Base-by-base conservation (phyloP, 208 protist genomes). In the Leptomonas pyrrhocoris region DNA sequence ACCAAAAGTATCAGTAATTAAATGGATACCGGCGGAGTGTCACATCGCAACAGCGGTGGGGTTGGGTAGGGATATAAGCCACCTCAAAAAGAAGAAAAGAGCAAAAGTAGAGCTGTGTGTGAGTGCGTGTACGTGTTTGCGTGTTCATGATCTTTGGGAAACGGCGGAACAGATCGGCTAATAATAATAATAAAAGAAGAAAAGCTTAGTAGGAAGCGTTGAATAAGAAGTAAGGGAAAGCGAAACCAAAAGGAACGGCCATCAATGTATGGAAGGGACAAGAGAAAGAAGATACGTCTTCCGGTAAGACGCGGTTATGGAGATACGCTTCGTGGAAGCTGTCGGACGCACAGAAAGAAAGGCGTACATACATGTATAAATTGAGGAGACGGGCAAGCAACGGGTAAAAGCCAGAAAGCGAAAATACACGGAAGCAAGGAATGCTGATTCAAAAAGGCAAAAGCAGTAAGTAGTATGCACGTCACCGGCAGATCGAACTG, bases 141-240 rank as follows among this genome's bases (percentile, higher is more conserved):
- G 4, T 30, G 49, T 27, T 40, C 42, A 11, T 31, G 5, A 56
- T 56, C 51, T 12, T 38, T 38, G 34, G 9, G 34, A 38, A 38
- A 12, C 34, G 34, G 9, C 34, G 34, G 7, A 38, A 9, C 34
- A 9, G 7, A 38, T 38, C 34, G 28, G 28, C 19, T 38, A 21
- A 56, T 38, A n/a, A 12, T 9, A 12, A 38, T 38, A 38, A 38
- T 12, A 38, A 9, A 38, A 38, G 9, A 9, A 3, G 7, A 38
- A 12, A 38, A 38, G 9, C 3, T 38, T 12, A 38, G 3, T 38
- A 4, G 30, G 21, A 59, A 42, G 34, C 1, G 34, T 40, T 42
- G n/a, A 70, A 72, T 53, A 72, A 59, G 50, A 68, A 38, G 55
- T 50, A 56, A 59, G 19, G 18, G 18, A 49, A 51, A 2, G 58